A percentile compares a stretch with the other conserved stretches of the same genome.
These are phyloP conservation scores for Blastocrithidia nonstop DNA, from an alignment of 208 protist genomes.

Conservation along the genomic window DNA sequence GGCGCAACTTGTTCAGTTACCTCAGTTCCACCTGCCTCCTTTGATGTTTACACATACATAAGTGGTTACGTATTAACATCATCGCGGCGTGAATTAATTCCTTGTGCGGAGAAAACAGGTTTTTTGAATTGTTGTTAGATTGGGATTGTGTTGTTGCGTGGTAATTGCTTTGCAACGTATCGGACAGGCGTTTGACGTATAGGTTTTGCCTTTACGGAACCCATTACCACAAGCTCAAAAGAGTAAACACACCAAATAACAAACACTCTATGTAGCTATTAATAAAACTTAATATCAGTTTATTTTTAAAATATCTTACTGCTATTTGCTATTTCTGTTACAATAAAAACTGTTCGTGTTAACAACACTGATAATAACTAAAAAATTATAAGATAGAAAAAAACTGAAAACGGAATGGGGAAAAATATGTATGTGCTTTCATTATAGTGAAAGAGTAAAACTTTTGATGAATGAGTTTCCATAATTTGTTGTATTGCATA, in stretches of 20 bases:
- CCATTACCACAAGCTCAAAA: conserved; percentile 13
- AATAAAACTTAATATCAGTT: no score
- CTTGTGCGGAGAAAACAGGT: conserved; percentile 48
- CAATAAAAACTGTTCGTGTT: no score
- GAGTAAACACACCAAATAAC: no score
- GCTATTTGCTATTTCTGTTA: no score
- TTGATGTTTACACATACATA: conserved; percentile 80
- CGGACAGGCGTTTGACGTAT: conserved; percentile 53
- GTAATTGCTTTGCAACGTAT: conserved; percentile 69
- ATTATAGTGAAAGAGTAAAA: no score
- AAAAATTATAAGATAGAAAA: no score
- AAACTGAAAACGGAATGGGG: no score
- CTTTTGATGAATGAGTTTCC: no score
- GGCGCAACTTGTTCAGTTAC: conserved; percentile 62
- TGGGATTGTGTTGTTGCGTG: conserved; percentile 43
- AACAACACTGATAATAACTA: no score
- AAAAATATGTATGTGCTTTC: no score
- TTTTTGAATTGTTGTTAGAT: conserved; percentile 75
- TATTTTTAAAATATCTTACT: no score
- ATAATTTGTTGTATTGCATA: neutral
- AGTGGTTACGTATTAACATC: conserved; percentile 75
- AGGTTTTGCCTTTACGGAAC: conserved; percentile 16
- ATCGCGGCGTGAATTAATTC: conserved; percentile 67
- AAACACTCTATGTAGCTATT: neutral
- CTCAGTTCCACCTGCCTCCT: conserved; percentile 60